Evolutionary conservation across 2,329 filamentous ascomycete species (phyloP), one percentile per base, ranked within the genome.

Genomic region (Alternaria hordeiaustralica): DNA sequence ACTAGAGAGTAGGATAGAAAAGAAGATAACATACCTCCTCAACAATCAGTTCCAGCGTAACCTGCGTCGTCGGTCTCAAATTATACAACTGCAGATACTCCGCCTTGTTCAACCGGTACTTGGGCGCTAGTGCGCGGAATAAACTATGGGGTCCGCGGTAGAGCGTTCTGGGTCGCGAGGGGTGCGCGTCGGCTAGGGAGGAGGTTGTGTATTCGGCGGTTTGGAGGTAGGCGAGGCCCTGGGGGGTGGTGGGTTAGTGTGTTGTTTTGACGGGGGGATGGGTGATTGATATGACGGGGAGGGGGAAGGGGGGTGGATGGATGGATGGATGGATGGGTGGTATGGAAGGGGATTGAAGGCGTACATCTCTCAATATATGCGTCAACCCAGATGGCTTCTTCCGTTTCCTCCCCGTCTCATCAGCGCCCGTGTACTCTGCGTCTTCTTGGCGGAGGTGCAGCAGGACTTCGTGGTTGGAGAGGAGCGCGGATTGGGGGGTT

Each of bases 381-480:
- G 81, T 80, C 43, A 93, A 80, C 71, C 92, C 90, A 60, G 86
- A 83, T 4, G 78, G 77, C 59, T 73, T 75, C 30, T 60, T 59
- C 23, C 78, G 67, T 8, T 61, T 63, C 44, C 75, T 72, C 8
- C 60, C 55, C 18, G 69, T 78, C 60, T 66, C 70, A 60, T 80
- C 78, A 26, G 66, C 71, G 54, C 72, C 73, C 9, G 62, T 65
- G 64, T 80, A 79, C 60, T 79, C 76, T 60, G 74, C 75, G 33
- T 74, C 71, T 71, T 78, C 74, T 53, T 70, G 56, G 41, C 65
- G 73, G 25, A 80, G 72, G 70, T 79, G 77, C 20, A 76, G 71
- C 72, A 89, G 89, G 67, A 93, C 90, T 83, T 93, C 91, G 68
- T 87, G 90, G 78, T 93, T 93, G 76, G 88, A 88, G 73, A 94